A percentile compares a stretch with the other conserved stretches of the same genome.
These are phyloP conservation scores for Chaetomium sp. DNA, from an alignment of 2,329 filamentous ascomycete species.

Conservation along the genomic window DNA sequence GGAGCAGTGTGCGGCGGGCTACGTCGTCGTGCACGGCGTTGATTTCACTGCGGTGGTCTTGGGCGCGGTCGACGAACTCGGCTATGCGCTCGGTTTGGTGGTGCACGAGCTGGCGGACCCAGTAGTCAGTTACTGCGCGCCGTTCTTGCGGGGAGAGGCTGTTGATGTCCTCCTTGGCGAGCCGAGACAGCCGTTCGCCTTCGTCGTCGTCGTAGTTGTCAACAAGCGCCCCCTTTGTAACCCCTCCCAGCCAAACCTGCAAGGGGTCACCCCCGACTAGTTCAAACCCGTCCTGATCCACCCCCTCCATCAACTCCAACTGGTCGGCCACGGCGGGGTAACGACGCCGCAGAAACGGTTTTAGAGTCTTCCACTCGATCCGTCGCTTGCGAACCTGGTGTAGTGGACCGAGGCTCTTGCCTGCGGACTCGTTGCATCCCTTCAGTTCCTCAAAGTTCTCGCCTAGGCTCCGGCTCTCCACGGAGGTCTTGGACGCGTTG, in stretches of 20 bases:
- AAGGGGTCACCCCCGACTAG: constrained; percentile 2
- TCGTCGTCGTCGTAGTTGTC: too few species aligned
- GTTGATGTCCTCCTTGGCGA: constrained; percentile 8
- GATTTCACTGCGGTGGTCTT: constrained; percentile 4
- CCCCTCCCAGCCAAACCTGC: constrained; percentile 7
- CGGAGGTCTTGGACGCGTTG: neutral
- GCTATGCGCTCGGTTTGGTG: neutral
- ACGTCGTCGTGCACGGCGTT: constrained; percentile 27
- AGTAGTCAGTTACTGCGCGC: constrained; percentile 13
- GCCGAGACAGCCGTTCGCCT: neutral
- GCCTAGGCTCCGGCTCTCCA: constrained; percentile 6
- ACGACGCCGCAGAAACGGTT: neutral
- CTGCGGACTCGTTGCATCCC: neutral
- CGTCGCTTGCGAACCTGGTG: neutral
- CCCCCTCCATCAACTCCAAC: neutral
- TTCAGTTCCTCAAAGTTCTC: neutral
- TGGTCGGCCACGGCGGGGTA: neutral
- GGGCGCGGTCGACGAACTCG: neutral
- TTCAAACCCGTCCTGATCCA: constrained; percentile 3
- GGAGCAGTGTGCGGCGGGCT: constrained; percentile 32
- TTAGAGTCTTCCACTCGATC: neutral
- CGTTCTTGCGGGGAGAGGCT: constrained; percentile 1
- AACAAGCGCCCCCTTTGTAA: too few species aligned
- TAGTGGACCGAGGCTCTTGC: neutral
- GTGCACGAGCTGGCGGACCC: constrained; percentile 4